Evolutionary conservation across 257 asterid genomes (phyloP).

Genomic region (Gardenia jasminoides): DNA sequence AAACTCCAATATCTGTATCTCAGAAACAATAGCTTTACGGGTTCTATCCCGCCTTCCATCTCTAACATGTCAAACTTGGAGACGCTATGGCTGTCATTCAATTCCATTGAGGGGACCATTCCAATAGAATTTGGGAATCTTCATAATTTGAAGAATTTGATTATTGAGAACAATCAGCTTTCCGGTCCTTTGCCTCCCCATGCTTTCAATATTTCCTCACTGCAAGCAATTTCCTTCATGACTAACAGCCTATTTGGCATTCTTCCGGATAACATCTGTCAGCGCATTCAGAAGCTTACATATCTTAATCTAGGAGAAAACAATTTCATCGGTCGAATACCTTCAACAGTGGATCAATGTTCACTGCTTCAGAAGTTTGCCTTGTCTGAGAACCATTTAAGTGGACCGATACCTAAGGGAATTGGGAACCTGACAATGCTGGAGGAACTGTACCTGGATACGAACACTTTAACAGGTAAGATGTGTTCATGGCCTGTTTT

Average conservation of each 20-base stretch:
- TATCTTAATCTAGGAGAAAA: not conserved
- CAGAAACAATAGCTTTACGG: constrained; percentile 4
- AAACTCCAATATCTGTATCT: not conserved
- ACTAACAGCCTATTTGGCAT: not conserved
- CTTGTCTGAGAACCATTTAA: not conserved
- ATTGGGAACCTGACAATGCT: not conserved
- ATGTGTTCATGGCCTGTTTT: not conserved
- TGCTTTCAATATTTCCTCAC: not conserved
- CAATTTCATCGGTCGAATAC: not conserved
- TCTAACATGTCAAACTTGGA: constrained; percentile 7
- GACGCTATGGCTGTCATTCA: not conserved
- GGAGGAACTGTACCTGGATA: not conserved
- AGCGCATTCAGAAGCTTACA: not conserved
- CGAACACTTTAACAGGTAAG: not conserved
- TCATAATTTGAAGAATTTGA: not conserved
- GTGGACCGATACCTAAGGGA: not conserved
- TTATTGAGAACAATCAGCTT: constrained; percentile 5
- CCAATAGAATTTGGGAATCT: constrained; percentile 15
- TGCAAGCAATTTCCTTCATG: not conserved
- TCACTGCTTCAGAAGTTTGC: not conserved
- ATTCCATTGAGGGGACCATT: constrained; percentile 10
- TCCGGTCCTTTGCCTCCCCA: not conserved
- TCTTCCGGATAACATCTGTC: constrained; percentile 7
- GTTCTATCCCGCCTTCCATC: constrained; percentile 6
- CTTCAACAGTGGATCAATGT: not conserved